These are phyloP conservation scores for Amniculicola lignicola DNA, from an alignment of 495 filamentous ascomycete genomes.

Conservation along the genomic window DNA sequence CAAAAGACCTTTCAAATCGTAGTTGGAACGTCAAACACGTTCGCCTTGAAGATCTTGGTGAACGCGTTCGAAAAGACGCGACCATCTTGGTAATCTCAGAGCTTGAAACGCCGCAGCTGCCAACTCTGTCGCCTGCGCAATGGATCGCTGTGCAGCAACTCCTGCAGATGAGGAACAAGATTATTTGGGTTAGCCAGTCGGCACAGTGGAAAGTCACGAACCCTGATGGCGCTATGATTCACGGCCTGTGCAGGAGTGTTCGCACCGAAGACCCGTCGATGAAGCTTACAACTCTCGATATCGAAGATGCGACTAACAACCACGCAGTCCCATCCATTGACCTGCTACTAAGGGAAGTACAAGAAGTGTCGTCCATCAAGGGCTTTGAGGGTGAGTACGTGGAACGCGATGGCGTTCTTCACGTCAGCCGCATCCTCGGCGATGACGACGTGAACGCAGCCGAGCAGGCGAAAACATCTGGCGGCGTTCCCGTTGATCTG, in stretches of 20 bases:
- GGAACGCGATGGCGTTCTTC: background rate
- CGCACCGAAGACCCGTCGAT: slow-evolving; percentile 37
- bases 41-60: no score
- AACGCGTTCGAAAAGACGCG: no score
- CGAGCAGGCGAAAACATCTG: background rate
- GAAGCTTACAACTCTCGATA: slow-evolving; percentile 40
- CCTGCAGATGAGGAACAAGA: background rate
- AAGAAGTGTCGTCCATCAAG: background rate
- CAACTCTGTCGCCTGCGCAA: background rate
- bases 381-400: background rate
- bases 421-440: background rate
- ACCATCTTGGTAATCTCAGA: no score
- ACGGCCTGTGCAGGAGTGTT: slow-evolving; percentile 38
- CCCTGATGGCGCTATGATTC: slow-evolving; percentile 36
- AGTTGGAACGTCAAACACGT: no score
- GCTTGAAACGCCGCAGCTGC: background rate
- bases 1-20: no score
- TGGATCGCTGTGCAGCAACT: background rate
- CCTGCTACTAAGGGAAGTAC: background rate
- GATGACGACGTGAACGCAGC: background rate
- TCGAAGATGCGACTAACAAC: slow-evolving; percentile 1
- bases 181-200: slow-evolving; percentile 42
- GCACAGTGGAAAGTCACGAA: slow-evolving; percentile 35
- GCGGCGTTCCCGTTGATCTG: background rate
- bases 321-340: background rate